phyloP scores from a whole-genome alignment of 176 grass and related monocot species.

The Carex kokanica region DNA sequence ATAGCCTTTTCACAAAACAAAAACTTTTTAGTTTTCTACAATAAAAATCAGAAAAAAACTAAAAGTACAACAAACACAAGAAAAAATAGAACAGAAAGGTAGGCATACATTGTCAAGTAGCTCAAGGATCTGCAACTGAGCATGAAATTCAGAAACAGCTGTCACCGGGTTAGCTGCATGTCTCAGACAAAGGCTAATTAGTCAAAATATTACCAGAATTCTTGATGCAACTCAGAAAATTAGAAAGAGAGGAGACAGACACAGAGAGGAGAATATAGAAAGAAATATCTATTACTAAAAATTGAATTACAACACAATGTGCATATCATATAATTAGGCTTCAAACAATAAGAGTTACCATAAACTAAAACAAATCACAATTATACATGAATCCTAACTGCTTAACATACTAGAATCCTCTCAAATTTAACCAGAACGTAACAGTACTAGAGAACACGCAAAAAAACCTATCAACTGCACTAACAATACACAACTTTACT shows the following conservation, averaged over 20 bases:
- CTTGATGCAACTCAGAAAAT: conserved; percentile 10
- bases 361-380: background rate
- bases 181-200: background rate
- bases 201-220: background rate
- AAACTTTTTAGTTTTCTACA: background rate
- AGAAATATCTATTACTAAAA: background rate
- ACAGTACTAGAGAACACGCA: background rate
- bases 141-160: conserved; percentile 62
- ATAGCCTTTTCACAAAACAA: conserved; percentile 58
- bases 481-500: background rate
- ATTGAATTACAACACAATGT: background rate
- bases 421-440: background rate
- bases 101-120: conserved; percentile 91
- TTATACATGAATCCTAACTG: background rate
- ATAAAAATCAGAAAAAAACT: conserved; percentile 1
- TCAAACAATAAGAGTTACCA: background rate
- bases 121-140: conserved; percentile 93
- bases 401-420: background rate
- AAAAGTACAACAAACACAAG: background rate
- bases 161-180: conserved; percentile 54
- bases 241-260: background rate
- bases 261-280: background rate
- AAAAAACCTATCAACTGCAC: background rate
- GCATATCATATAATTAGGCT: background rate
- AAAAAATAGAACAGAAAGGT: conserved; percentile 10